Evolutionary conservation across 2,329 filamentous ascomycete genomes (phyloP), one percentile per base, ranked within the genome.

Genomic region (Verticillium nonalfalfae): DNA sequence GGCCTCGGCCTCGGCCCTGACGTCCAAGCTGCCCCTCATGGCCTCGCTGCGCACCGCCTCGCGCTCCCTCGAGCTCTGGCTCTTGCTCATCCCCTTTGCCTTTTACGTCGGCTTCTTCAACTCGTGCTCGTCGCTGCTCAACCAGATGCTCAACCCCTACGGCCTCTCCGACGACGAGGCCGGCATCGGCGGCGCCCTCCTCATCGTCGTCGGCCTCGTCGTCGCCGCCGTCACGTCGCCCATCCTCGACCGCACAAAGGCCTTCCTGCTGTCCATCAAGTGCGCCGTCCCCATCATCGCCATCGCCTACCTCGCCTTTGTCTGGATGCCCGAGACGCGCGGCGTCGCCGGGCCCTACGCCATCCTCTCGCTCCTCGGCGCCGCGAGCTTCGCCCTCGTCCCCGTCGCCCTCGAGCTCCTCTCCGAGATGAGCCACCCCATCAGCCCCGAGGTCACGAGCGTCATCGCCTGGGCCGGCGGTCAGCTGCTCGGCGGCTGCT

Each of bases 31-130:
- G 35, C 70, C 75, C 9, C 73, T 89, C 18, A 73, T 73, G 71
- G 80, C 65, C 64, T 91, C 76, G 3, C 63, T 85, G 31, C 70
- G 77, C 7, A 82, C 84, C 18, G 74, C 93, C 55, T 71, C 81
- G 56, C 72, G 70, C 36, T 90, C 86, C 5, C 79, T 84, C 18
- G 88, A 94, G 71, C 89, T 96, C 75, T 96, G 88, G 83, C 83
- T 97, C 65, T 76, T 97, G 66, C 79, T 93, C 64, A 69, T 93
- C 63, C 89, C 93, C n/a, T 98, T 94, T 76, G 78, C 85, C 66
- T 76, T 93, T 68, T 97, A 93, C 74, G 91, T 97, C 64, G 93
- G 90, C 68, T 89, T 95, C 78, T 99, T 99, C 86, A 98, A 98
- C 81, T 90, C 90, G 67, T 80, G 93, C 66, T 96, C 93, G 58